Conservation (phyloP, 345 rosid species). For the Pelargonium nanum region DNA sequence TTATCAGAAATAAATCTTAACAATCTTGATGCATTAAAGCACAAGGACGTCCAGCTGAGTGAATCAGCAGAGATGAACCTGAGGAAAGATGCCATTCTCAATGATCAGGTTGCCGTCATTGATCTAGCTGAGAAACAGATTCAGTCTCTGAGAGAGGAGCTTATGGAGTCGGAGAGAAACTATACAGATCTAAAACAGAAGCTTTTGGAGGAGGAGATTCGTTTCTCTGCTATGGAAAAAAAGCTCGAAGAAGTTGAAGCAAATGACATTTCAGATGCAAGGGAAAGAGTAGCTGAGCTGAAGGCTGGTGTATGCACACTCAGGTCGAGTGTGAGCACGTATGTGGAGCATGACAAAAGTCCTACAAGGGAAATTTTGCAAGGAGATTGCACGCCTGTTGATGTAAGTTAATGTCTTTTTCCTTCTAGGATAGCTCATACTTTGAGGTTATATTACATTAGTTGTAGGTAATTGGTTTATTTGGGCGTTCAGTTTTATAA, state of each 20-base stretch:
- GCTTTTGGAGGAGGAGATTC: constrained; percentile 41
- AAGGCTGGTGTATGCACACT: constrained; percentile 47
- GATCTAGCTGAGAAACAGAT: constrained; percentile 34
- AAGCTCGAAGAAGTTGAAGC: constrained; percentile 53
- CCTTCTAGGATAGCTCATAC: not conserved
- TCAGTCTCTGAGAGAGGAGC: constrained; percentile 33
- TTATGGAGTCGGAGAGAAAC: constrained; percentile 32
- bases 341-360: constrained; percentile 23
- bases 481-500: constrained; percentile 3
- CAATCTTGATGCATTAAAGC: constrained; percentile 33
- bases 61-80: constrained; percentile 28
- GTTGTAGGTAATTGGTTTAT: constrained; percentile 3
- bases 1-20: constrained; percentile 40
- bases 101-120: constrained; percentile 24
- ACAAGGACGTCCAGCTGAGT: constrained; percentile 36
- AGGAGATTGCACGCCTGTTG: constrained; percentile 13
- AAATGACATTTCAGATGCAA: constrained; percentile 38
- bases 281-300: constrained; percentile 52
- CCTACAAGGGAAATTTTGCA: constrained; percentile 20
- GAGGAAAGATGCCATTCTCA: constrained; percentile 35
- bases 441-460: not conserved
- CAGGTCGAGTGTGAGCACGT: constrained; percentile 40
- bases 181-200: constrained; percentile 33
- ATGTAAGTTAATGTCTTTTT: constrained; percentile 41
- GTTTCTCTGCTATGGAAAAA: constrained; percentile 33